These are phyloP conservation scores for Suillus plorans DNA, from an alignment of 768 basidiomycete genomes.

Conservation along the genomic window DNA sequence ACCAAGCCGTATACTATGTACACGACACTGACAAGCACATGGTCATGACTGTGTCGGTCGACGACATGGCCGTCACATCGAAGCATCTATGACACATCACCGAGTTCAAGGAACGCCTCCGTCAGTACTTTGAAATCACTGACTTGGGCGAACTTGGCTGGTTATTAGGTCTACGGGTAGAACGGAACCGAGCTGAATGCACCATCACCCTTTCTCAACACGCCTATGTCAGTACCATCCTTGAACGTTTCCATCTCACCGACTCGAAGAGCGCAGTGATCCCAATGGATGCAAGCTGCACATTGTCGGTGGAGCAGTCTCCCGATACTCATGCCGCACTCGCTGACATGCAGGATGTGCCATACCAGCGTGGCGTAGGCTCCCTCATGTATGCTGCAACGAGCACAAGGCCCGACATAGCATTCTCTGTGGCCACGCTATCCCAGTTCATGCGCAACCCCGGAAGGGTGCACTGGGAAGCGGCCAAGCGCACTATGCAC, in stretches of 20 bases:
- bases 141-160: slow-evolving; percentile 19
- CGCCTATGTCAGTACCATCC: slow-evolving; percentile 20
- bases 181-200: slow-evolving; percentile 5
- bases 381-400: slow-evolving; percentile 33
- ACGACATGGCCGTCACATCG: not conserved
- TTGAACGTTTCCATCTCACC: slow-evolving; percentile 21
- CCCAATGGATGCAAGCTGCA: slow-evolving; percentile 16
- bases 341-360: slow-evolving; percentile 21
- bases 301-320: slow-evolving; percentile 2
- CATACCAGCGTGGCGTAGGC: slow-evolving; percentile 30
- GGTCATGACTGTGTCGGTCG: not conserved
- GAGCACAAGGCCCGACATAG: slow-evolving; percentile 35
- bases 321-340: slow-evolving; percentile 15
- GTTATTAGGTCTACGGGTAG: slow-evolving; percentile 19
- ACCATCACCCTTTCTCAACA: slow-evolving; percentile 20
- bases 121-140: slow-evolving; percentile 10
- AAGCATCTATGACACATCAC: not conserved
- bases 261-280: slow-evolving; percentile 22
- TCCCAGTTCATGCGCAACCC: not conserved
- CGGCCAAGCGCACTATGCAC: too few species aligned
- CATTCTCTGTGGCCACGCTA: slow-evolving; percentile 21
- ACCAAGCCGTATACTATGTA: not conserved
- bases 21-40: not conserved
- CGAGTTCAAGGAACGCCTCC: not conserved
- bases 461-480: not conserved